phyloP scores from a whole-genome alignment of 2,329 filamentous ascomycete genomes.

The Dothiorella sarmentorum region DNA sequence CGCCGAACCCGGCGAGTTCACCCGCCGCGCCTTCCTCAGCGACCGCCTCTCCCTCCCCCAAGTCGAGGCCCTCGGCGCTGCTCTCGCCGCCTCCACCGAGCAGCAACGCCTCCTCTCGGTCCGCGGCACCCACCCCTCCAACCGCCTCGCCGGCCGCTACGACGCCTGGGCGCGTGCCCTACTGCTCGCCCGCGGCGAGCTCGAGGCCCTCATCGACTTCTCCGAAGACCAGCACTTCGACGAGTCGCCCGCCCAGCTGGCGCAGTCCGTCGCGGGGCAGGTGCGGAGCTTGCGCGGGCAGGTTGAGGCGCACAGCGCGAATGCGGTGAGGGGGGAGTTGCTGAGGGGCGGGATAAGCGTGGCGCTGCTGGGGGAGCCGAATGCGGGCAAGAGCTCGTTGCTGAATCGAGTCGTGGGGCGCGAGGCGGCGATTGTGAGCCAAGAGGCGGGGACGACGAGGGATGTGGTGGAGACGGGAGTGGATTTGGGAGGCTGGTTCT shows the following conservation, averaged over 20 bases:
- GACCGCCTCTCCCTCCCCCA: conserved; percentile 82
- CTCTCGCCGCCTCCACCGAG: conserved; percentile 70
- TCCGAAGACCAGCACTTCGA: conserved; percentile 97
- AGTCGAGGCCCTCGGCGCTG: conserved; percentile 63
- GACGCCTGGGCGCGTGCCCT: conserved; percentile 76
- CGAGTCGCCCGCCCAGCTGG: conserved; percentile 70
- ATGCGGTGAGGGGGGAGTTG: conserved; percentile 78
- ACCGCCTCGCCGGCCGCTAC: conserved; percentile 69
- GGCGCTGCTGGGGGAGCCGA: conserved; percentile 84
- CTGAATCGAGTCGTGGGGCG: conserved; percentile 86
- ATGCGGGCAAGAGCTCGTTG: conserved; percentile 90
- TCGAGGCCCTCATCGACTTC: conserved; percentile 96
- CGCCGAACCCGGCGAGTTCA: conserved; percentile 94
- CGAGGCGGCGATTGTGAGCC: conserved; percentile 92
- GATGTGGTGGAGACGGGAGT: conserved; percentile 91
- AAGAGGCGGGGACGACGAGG: conserved; percentile 87
- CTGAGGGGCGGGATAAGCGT: conserved; percentile 81
- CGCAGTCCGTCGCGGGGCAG: conserved; percentile 65
- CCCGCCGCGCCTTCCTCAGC: conserved; percentile 85
- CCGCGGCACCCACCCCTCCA: no score
- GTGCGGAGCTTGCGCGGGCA: conserved; percentile 59
- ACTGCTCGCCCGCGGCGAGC: conserved; percentile 77
- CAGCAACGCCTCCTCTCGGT: conserved; percentile 87
- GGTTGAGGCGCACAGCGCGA: conserved; percentile 69
- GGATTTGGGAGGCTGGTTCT: conserved; percentile 85